Percentiles rank a stretch among this genome's conserved stretches.
These are phyloP conservation scores for Baorangia bicolor DNA, from an alignment of 768 basidiomycete genomes.

Conservation along the genomic window DNA sequence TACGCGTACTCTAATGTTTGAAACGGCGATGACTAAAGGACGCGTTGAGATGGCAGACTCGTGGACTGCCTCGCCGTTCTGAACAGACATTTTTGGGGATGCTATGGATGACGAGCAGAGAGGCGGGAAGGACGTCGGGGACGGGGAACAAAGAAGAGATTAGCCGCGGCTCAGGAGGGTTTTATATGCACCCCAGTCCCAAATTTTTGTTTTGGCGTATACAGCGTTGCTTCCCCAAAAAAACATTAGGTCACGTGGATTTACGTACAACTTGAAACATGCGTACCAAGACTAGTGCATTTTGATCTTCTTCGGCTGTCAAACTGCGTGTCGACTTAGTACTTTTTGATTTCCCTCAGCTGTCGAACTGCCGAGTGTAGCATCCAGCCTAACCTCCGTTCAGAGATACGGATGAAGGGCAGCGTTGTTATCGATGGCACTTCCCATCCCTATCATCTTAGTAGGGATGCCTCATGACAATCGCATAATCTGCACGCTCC, in stretches of 20 bases:
- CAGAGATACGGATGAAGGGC: too few relatives aligned
- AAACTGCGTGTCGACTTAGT: too few relatives aligned
- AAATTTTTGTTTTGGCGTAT: conserved; percentile 30
- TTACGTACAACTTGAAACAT: conserved; percentile 22
- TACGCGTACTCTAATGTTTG: conserved; percentile 36
- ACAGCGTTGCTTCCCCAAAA: conserved; percentile 27
- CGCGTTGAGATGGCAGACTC: conserved; percentile 35
- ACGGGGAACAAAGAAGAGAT: conserved; percentile 8
- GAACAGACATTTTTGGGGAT: conserved; percentile 32
- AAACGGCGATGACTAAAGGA: conserved; percentile 34
- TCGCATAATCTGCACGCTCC: conserved; percentile 9
- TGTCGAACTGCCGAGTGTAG: not conserved
- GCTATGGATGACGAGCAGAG: conserved; percentile 5
- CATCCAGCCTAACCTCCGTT: too few relatives aligned
- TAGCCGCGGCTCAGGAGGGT: not conserved
- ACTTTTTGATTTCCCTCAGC: too few relatives aligned
- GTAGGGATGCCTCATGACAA: conserved; percentile 3
- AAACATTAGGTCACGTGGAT: conserved; percentile 30
- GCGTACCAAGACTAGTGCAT: conserved; percentile 8
- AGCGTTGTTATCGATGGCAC: too few relatives aligned
- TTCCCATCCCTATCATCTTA: not conserved
- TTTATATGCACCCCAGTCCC: conserved; percentile 33
- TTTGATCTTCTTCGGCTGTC: not conserved
- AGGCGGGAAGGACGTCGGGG: not conserved
- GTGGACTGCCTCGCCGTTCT: conserved; percentile 30